Evolutionary conservation across 139 green algal species (phyloP), one percentile per base, ranked within the genome.

Genomic region (Chlamydomonas incerta): DNA sequence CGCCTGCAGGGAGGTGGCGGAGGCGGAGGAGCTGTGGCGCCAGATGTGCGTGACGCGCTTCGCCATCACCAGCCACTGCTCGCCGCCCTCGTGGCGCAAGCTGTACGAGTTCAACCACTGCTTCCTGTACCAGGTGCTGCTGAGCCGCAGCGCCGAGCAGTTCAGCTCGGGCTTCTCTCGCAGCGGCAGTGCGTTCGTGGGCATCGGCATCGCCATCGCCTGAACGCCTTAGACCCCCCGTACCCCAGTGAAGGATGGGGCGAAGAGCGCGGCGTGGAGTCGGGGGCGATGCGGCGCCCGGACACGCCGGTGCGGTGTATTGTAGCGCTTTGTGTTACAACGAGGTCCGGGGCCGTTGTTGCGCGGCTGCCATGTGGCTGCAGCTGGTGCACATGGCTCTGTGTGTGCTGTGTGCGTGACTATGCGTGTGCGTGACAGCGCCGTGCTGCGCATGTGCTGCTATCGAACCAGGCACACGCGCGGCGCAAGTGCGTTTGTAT

Each of bases 121-220:
- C 47, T 89, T 89, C 85, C 77, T 89, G 28, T 82, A 89, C 70
- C 76, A 82, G 46, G 71, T 89, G 35, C 33, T 89, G 9, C 79
- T 89, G 46, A 82, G 68, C 2, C 52, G 47, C 52, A 86, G 65
- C 50, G 68, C 68, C 31, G 68, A 86, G 69, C 31, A 75, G 47
- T 37, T 76, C 35, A 63, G 31, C 14, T 74, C 65, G 18, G 62
- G 76, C 41, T 84, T 74, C 62, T 5, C 35, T 0, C 41, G 63
- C n/a, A 34, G 24, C 46, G 46, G 62, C 63, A 0, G 6, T 29
- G 63, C 6, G 4, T 76, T 85, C 47, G 66, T 85, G n/a, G 79
- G 79, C 23, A 85, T 85, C 47, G 79, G 60, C 37, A 85, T 85
- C 21, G 79, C 60, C 47, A 73, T 85, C 9, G 77, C 77, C 62